Base-by-base conservation (phyloP, 805 yeast genomes). In the Candida loeiensis region DNA sequence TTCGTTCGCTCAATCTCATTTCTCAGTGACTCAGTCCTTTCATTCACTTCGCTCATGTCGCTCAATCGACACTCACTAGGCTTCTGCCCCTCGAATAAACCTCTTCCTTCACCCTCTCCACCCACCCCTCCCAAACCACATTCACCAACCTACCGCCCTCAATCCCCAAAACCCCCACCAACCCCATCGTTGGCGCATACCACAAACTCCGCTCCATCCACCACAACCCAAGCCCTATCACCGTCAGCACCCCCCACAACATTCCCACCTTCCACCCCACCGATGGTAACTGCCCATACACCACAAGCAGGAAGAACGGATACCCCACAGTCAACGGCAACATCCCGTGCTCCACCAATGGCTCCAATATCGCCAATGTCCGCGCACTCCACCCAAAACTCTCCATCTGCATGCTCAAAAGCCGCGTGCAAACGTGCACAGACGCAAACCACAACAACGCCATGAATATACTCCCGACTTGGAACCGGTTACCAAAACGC, bases 71-170 rank as follows among this genome's bases (percentile, higher is more conserved):
- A 50, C 72, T 75, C 47, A 75, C 77, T 11, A 27, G 14, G 13
- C 31, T 73, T 49, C 77, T 71, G 1, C 83, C 83, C 37, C 69
- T 68, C 9, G 78, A 77, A 44, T 77, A 79, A 44, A 69, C 68
- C 47, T 78, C 80, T 43, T 76, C 76, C 51, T 74, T 77, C n/a
- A 79, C 79, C 47, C 69, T 68, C 34, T 71, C 69, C 36, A 66
- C 61, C 30, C 72, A 51, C 16, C 41, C 41, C 2, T 38, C 39
- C 25, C 44, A 38, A 44, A 54, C 34, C 37, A 13, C 39, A 2
- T 14, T 24, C 2, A 17, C 24, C n/a, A 22, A 9, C 30, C 37
- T 26, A 22, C 26, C 17, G 4, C 18, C 8, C 14, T 39, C 42
- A 6, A 27, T 13, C 3, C 9, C 27, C 8, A 39, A 4, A 12